These are phyloP conservation scores for Pseudogymnoascus sp. DNA, from an alignment of 2,329 filamentous ascomycete species.

Conservation along the genomic window DNA sequence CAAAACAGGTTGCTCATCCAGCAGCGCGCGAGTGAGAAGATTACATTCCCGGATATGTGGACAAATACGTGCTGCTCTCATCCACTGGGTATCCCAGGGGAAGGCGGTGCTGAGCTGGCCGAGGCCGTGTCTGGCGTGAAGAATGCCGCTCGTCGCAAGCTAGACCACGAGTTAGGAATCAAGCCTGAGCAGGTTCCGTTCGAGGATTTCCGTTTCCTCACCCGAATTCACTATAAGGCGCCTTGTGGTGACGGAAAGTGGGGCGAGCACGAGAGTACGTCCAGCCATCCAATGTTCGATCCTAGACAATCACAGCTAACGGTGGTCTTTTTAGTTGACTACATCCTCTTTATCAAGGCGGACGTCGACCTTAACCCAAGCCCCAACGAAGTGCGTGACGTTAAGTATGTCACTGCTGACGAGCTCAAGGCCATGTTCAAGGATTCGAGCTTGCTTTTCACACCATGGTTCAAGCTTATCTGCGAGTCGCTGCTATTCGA, in stretches of 20 bases:
- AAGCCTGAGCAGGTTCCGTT: conserved; percentile 79
- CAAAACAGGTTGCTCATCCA: conserved; percentile 88
- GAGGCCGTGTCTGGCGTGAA: conserved; percentile 80
- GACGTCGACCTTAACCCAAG: conserved; percentile 77
- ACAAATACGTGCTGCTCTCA: conserved; percentile 99
- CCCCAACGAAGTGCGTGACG: conserved; percentile 80
- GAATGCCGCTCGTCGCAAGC: conserved; percentile 83
- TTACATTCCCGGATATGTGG: conserved; percentile 99
- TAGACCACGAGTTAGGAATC: conserved; percentile 92
- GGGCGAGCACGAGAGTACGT: conserved; percentile 95
- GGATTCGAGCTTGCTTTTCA: conserved; percentile 74
- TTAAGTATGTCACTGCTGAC: conserved; percentile 72
- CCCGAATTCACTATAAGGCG: conserved; percentile 95
- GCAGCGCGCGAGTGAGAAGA: conserved; percentile 92
- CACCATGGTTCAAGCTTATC: conserved; percentile 98
- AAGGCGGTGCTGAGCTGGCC: conserved; percentile 75
- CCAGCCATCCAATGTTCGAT: background rate
- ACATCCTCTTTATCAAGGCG: conserved; percentile 96
- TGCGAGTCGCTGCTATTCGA: conserved; percentile 96
- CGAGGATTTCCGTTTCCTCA: conserved; percentile 87
- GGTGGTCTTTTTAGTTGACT: conserved; percentile 61
- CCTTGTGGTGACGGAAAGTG: conserved; percentile 85
- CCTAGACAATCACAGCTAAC: conserved; percentile 12
- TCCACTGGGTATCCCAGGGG: conserved; percentile 80
- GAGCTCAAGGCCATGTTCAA: conserved; percentile 79